Evolutionary conservation across 2,329 filamentous ascomycete genomes (phyloP), one percentile per base, ranked within the genome.

Genomic region (Amauroascus verrucosus): DNA sequence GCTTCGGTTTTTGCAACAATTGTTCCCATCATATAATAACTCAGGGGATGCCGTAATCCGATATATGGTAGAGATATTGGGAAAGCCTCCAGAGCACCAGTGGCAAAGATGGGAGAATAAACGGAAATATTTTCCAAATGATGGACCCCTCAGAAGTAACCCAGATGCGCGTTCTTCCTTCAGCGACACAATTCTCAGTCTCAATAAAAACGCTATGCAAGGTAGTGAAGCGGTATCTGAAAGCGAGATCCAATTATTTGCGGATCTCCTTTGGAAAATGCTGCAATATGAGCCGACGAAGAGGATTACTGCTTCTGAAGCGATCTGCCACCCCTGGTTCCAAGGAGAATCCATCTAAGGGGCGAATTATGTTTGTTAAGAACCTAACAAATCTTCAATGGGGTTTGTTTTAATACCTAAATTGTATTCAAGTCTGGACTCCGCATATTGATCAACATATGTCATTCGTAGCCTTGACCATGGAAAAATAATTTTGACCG

Each of bases 231-330:
- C 44, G 8, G 14, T 47, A 22, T 47, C 44, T 8, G 44, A 47
- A 16, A 24, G 33, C 6, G 44, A 47, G 28, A 20, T 22, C 5
- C 2, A 20, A 20, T 47, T 24, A 18, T 47, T 47, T 33, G 44
- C 9, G 26, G 44, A 47, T 22, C 44, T 47, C 22, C 44, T 47
- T 33, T 47, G 14, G 24, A 47, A n/a, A 33, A 33, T 47, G 44
- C 11, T 47, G 28, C 22, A 33, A 8, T 47, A 47, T 33, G 44
- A 47, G 11, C 44, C 44, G 18, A 47, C 8, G 28, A 28, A 47
- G 14, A 47, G 44, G 16, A 47, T 47, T 33, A 47, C 16, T 1
- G 44, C 44, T 4, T 11, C 26, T 8, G 44, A 47, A 5, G 44
- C 44, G 7, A 16, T 47, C 6, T 5, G 14, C n/a, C 44, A 47